phyloP scores from a whole-genome alignment of 192 early-diverging fungal genomes.

The Cetraspora pellucida region DNA sequence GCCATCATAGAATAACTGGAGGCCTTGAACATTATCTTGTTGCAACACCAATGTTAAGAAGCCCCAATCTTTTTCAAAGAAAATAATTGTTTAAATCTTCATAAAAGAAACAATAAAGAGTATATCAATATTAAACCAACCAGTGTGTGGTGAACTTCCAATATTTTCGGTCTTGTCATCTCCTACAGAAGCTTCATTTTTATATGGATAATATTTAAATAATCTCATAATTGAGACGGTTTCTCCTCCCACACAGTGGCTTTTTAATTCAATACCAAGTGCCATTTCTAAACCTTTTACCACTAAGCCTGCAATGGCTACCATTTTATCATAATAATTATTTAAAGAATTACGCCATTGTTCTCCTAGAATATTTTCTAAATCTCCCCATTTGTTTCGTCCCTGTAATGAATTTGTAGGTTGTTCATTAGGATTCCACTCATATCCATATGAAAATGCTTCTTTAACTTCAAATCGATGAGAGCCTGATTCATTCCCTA shows the following conservation, averaged over 20 bases:
- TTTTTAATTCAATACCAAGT: conserved; percentile 40
- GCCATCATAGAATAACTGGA: conserved; percentile 51
- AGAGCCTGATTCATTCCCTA: conserved; percentile 56
- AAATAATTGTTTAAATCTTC: too few relatives aligned
- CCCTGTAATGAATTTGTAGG: conserved; percentile 54
- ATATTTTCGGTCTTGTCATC: neutral
- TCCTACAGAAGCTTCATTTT: conserved; percentile 12
- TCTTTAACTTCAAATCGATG: conserved; percentile 60
- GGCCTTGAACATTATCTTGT: conserved; percentile 47
- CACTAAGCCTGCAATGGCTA: conserved; percentile 45
- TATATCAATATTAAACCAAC: too few relatives aligned
- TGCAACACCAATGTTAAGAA: conserved; percentile 61
- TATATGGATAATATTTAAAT: conserved; percentile 58
- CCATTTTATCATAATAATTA: conserved; percentile 45
- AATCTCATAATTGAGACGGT: conserved; percentile 60
- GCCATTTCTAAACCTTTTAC: conserved; percentile 47
- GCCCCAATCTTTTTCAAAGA: conserved; percentile 53
- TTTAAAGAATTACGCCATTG: conserved; percentile 36
- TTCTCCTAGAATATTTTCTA: conserved; percentile 30
- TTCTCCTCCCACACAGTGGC: conserved; percentile 45
- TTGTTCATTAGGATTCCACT: conserved; percentile 35
- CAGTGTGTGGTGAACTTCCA: conserved; percentile 33
- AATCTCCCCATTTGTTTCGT: conserved; percentile 52
- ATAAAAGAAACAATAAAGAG: too few relatives aligned
- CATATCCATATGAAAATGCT: conserved; percentile 61